A percentile compares a stretch with the other conserved stretches of the same genome.
phyloP scores from a whole-genome alignment of 1,139 yeast species.

The Debaryomyces singareniensis region DNA sequence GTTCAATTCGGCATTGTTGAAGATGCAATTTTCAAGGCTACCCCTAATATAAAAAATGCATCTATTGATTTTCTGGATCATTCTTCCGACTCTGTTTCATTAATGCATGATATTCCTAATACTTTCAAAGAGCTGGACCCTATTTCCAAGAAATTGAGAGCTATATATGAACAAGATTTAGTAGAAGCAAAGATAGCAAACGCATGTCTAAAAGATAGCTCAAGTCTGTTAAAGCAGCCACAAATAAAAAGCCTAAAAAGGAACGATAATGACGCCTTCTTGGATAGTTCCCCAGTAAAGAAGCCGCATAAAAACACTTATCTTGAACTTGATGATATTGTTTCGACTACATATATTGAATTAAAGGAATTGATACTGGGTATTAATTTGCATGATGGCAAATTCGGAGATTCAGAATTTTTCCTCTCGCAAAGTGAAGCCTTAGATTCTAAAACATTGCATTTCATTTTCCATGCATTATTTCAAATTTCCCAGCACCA shows the following conservation, averaged over 20 bases:
- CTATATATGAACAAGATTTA: background rate
- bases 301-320: background rate
- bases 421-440: background rate
- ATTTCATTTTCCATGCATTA: background rate
- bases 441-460: background rate
- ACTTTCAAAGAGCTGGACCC: background rate
- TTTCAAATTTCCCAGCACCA: background rate
- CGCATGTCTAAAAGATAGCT: background rate
- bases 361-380: background rate
- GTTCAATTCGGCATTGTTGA: constrained; percentile 7
- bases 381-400: too few species aligned
- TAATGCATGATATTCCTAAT: background rate
- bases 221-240: background rate
- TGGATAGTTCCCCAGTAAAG: background rate
- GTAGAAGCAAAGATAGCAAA: background rate
- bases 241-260: background rate
- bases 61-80: constrained; percentile 1
- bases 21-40: constrained; percentile 5
- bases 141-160: background rate
- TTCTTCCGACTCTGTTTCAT: constrained; percentile 2
- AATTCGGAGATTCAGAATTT: too few species aligned
- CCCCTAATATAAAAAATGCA: constrained; percentile 4
- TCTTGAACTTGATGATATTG: background rate
- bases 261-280: background rate
- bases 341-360: background rate